Percentiles rank a stretch among this genome's conserved stretches.
These are phyloP conservation scores for Clonostachys byssicola DNA, from an alignment of 2,329 filamentous ascomycete species.

Conservation along the genomic window DNA sequence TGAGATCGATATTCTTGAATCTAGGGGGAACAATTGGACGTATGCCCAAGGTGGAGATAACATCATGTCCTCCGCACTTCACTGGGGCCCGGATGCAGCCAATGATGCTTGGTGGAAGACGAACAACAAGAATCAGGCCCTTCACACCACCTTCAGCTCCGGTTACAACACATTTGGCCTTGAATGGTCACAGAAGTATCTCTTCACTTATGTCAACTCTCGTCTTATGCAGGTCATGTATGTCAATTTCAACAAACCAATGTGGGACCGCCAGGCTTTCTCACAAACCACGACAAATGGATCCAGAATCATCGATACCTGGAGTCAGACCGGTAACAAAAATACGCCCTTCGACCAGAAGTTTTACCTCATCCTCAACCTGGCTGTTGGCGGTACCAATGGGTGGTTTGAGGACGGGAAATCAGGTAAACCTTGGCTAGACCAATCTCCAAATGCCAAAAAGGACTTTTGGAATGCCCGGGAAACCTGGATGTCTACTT, in stretches of 20 bases:
- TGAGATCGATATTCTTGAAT: constrained; percentile 80
- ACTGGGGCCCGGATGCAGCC: constrained; percentile 71
- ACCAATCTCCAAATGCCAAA: constrained; percentile 60
- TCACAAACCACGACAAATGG: constrained; percentile 61
- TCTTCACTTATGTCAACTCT: constrained; percentile 83
- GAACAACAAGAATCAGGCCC: constrained; percentile 69
- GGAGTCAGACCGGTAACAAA: constrained; percentile 54
- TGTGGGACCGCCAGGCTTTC: constrained; percentile 68
- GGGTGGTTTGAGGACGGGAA: constrained; percentile 78
- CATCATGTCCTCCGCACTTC: constrained; percentile 72
- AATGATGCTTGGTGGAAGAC: constrained; percentile 83
- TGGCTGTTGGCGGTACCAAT: constrained; percentile 74
- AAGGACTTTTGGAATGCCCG: constrained; percentile 74
- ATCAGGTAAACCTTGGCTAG: constrained; percentile 75
- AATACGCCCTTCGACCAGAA: constrained; percentile 71
- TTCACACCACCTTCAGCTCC: constrained; percentile 69
- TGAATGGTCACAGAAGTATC: constrained; percentile 84
- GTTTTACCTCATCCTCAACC: constrained; percentile 73
- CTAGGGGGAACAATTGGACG: constrained; percentile 76
- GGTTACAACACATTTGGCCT: constrained; percentile 75
- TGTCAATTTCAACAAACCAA: constrained; percentile 64
- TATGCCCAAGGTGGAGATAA: constrained; percentile 78
- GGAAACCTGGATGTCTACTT: constrained; percentile 65
- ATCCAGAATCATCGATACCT: constrained; percentile 58
- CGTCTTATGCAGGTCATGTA: constrained; percentile 78